These are phyloP conservation scores for Chaetomiaceae sp. DNA, from an alignment of 2,329 filamentous ascomycete species.

Conservation along the genomic window DNA sequence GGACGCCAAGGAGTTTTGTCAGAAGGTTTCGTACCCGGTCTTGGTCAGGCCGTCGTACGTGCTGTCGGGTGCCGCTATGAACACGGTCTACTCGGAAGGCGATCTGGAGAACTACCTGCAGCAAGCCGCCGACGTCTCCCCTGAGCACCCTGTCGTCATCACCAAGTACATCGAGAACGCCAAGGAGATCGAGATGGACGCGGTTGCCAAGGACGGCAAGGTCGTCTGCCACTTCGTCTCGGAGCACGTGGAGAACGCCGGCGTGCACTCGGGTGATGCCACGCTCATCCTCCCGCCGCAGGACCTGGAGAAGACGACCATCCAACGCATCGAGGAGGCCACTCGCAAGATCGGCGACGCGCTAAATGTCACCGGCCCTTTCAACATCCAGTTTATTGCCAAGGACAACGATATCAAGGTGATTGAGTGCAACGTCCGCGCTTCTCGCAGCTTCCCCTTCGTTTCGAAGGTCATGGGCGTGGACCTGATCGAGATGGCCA, in stretches of 20 bases:
- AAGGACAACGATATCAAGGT: conserved; percentile 99
- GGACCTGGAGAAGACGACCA: conserved; percentile 83
- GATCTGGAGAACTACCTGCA: conserved; percentile 83
- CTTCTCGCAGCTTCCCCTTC: conserved; percentile 94
- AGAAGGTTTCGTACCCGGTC: conserved; percentile 85
- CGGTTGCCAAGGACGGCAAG: conserved; percentile 81
- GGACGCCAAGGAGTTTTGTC: conserved; percentile 81
- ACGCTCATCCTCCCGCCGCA: conserved; percentile 93
- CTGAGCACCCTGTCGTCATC: conserved; percentile 94
- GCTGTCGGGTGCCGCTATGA: conserved; percentile 95
- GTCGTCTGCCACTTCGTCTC: conserved; percentile 96
- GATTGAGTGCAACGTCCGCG: conserved; percentile 97
- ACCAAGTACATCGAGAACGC: conserved; percentile 99
- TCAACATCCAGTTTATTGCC: conserved; percentile 99
- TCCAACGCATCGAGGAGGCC: conserved; percentile 85
- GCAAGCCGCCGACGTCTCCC: conserved; percentile 88
- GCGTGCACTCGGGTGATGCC: conserved; percentile 96
- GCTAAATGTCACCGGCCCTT: conserved; percentile 91
- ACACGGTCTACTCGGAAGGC: conserved; percentile 94
- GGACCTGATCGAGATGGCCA: conserved; percentile 96
- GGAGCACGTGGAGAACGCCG: conserved; percentile 97
- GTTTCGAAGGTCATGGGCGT: conserved; percentile 98
- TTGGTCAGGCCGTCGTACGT: conserved; percentile 95
- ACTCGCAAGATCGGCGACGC: conserved; percentile 92
- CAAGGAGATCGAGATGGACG: conserved; percentile 99